Evolutionary conservation across 768 basidiomycete species (phyloP).

Genomic region (Tulasnella sp.): DNA sequence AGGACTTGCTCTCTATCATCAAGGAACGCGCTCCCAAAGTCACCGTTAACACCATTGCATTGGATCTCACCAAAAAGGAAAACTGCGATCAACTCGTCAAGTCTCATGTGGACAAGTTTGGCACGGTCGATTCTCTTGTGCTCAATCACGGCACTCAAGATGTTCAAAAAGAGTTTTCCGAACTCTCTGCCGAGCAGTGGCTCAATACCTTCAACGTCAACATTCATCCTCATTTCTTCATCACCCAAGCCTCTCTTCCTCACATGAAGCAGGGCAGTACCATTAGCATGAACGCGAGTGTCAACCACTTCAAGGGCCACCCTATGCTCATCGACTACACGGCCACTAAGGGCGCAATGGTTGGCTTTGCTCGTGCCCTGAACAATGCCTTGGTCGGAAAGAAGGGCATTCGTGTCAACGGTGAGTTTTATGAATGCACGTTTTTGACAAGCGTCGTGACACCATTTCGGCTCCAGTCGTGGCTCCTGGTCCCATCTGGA

Average conservation of each 20-base stretch:
- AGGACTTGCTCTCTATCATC: slow-evolving; percentile 47
- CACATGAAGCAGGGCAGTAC: slow-evolving; percentile 49
- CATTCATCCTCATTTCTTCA: slow-evolving; percentile 54
- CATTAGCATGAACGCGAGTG: slow-evolving; percentile 54
- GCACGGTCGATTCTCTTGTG: slow-evolving; percentile 48
- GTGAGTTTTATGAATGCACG: slow-evolving; percentile 39
- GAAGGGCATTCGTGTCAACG: slow-evolving; percentile 55
- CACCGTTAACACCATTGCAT: slow-evolving; percentile 46
- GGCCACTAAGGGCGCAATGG: slow-evolving; percentile 58
- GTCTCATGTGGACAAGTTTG: slow-evolving; percentile 47
- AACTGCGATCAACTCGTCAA: slow-evolving; percentile 48
- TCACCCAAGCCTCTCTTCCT: slow-evolving; percentile 53
- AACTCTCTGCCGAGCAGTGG: slow-evolving; percentile 51
- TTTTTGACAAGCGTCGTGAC: neutral
- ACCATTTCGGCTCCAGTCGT: slow-evolving; percentile 42
- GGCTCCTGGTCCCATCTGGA: slow-evolving; percentile 55
- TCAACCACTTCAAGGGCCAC: slow-evolving; percentile 53
- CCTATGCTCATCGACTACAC: slow-evolving; percentile 59
- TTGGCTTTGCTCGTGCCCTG: slow-evolving; percentile 53
- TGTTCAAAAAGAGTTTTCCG: slow-evolving; percentile 46
- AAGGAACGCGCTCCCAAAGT: slow-evolving; percentile 47
- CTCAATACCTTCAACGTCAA: slow-evolving; percentile 48
- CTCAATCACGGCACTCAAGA: slow-evolving; percentile 52
- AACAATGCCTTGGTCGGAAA: slow-evolving; percentile 57
- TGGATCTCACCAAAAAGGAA: slow-evolving; percentile 50